Conservation (phyloP, 1,284 basidiomycete genomes). For the Heterobasidion irregulare region DNA sequence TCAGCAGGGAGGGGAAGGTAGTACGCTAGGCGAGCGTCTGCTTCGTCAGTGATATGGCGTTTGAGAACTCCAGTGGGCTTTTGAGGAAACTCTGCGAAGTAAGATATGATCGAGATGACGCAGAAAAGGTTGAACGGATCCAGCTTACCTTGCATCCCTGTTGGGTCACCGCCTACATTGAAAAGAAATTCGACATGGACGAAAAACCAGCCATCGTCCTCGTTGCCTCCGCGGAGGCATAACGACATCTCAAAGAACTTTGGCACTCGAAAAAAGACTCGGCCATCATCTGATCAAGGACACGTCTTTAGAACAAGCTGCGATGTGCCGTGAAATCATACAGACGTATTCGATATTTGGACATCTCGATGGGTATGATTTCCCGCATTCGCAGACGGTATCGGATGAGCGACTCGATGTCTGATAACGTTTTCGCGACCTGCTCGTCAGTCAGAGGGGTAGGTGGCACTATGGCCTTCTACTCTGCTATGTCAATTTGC, state of each 20-base stretch:
- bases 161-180: constrained; percentile 62
- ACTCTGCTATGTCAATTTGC: background rate
- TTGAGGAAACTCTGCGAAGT: constrained; percentile 55
- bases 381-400: constrained; percentile 71
- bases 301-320: background rate
- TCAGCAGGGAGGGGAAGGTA: constrained; percentile 45
- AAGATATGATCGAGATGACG: background rate
- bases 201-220: constrained; percentile 76
- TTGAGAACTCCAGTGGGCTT: constrained; percentile 57
- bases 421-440: constrained; percentile 54
- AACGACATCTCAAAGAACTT: constrained; percentile 73
- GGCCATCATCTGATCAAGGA: constrained; percentile 44
- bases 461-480: constrained; percentile 64
- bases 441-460: constrained; percentile 61
- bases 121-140: background rate
- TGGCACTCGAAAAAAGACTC: constrained; percentile 67
- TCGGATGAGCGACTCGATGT: constrained; percentile 71
- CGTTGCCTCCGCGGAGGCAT: constrained; percentile 60
- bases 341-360: constrained; percentile 60
- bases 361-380: constrained; percentile 71
- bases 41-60: constrained; percentile 64
- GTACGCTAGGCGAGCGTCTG: constrained; percentile 52
- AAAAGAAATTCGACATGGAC: constrained; percentile 72
- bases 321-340: constrained; percentile 1
- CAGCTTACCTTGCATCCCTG: constrained; percentile 54